Percentiles rank a stretch among this genome's conserved stretches.
Evolutionary conservation across 768 basidiomycete genomes (phyloP).

Genomic region (Auricularia cornea): DNA sequence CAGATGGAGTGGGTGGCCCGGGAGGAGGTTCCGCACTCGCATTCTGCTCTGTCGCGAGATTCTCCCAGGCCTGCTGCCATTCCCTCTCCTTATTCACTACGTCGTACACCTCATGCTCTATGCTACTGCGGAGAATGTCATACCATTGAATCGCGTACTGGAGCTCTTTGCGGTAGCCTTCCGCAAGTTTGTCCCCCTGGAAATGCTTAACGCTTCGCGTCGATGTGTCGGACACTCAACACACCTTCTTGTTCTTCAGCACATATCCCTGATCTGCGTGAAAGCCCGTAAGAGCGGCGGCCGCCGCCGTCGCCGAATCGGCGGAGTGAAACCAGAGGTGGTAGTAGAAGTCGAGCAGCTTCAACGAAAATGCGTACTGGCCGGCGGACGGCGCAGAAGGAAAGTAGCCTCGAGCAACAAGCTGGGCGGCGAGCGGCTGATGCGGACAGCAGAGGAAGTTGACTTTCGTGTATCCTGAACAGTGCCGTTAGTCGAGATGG

Average conservation of each 20-base stretch:
- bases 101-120: neutral
- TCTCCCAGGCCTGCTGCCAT: neutral
- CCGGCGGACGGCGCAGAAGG: conserved; percentile 19
- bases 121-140: neutral
- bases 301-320: conserved; percentile 25
- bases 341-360: conserved; percentile 25
- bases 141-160: neutral
- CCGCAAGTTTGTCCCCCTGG: neutral
- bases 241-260: conserved; percentile 13
- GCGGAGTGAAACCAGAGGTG: conserved; percentile 30
- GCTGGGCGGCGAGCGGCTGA: too few species aligned
- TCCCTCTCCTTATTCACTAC: neutral
- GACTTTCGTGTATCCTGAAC: too few species aligned
- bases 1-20: too few species aligned
- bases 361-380: conserved; percentile 16
- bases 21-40: too few species aligned
- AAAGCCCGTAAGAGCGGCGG: conserved; percentile 20
- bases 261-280: conserved; percentile 22
- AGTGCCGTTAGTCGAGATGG: too few species aligned
- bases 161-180: neutral
- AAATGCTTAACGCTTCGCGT: too few species aligned
- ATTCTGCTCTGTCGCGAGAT: neutral
- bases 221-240: neutral
- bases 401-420: conserved; percentile 18
- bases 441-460: too few species aligned